Conservation (phyloP, 2,329 filamentous ascomycete genomes). For the Cytospora leucostoma region DNA sequence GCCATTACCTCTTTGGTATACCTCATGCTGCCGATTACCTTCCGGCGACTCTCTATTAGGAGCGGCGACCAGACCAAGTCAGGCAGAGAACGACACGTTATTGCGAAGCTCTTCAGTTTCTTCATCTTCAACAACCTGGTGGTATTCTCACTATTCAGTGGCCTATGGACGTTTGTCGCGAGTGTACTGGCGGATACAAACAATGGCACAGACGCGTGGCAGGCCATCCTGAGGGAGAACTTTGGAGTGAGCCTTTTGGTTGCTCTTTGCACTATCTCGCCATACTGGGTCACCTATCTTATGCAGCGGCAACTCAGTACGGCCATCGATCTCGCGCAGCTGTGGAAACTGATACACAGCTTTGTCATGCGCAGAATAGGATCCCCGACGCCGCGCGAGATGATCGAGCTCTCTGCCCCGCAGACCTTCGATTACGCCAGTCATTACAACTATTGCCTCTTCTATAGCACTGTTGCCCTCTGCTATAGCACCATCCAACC, state of each 20-base stretch:
- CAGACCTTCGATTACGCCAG: conserved; percentile 91
- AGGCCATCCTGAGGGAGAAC: conserved; percentile 65
- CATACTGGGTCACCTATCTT: conserved; percentile 93
- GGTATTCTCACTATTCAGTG: conserved; percentile 89
- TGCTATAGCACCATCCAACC: conserved; percentile 86
- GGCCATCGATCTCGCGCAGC: conserved; percentile 88
- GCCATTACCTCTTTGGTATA: conserved; percentile 87
- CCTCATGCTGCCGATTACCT: conserved; percentile 84
- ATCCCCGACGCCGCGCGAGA: conserved; percentile 82
- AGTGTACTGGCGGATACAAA: conserved; percentile 62
- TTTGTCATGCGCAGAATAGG: conserved; percentile 84
- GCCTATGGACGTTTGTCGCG: conserved; percentile 73
- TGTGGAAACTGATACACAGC: conserved; percentile 80
- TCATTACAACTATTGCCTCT: conserved; percentile 98
- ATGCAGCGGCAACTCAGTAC: conserved; percentile 91
- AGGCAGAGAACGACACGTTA: conserved; percentile 85
- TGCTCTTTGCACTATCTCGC: conserved; percentile 78
- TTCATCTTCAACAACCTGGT: conserved; percentile 97
- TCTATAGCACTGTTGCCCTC: conserved; percentile 86
- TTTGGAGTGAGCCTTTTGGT: conserved; percentile 66
- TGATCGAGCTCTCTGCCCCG: conserved; percentile 91
- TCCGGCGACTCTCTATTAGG: conserved; percentile 79
- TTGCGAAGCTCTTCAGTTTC: conserved; percentile 88
- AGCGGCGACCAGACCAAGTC: conserved; percentile 92
- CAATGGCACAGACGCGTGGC: conserved; percentile 63